A percentile compares a stretch with the other conserved stretches of the same genome.
Evolutionary conservation across 768 basidiomycete genomes (phyloP).

Genomic region (Agaricus bisporus): DNA sequence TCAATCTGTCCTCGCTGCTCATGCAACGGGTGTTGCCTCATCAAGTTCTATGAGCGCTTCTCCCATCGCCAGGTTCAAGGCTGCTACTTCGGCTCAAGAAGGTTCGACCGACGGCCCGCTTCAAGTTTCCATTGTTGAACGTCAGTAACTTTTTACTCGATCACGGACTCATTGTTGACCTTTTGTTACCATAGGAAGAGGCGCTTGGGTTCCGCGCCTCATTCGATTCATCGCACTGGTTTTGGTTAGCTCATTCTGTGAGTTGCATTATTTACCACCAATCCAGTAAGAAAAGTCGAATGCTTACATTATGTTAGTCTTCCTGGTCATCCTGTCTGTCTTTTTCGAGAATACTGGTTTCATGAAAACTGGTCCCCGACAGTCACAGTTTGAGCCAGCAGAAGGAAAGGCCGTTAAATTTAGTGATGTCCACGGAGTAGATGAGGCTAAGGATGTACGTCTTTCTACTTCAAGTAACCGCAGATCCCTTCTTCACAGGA

Average conservation of each 20-base stretch:
- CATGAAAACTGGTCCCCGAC: slow-evolving; percentile 80
- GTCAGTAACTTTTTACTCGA: slow-evolving; percentile 35
- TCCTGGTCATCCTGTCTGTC: slow-evolving; percentile 82
- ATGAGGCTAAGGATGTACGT: slow-evolving; percentile 88
- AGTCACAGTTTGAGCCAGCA: slow-evolving; percentile 77
- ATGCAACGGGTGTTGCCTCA: slow-evolving; percentile 16
- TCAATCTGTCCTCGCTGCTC: slow-evolving; percentile 38
- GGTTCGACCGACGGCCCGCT: slow-evolving; percentile 53
- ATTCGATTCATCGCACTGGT: slow-evolving; percentile 56
- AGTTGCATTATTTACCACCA: slow-evolving; percentile 21
- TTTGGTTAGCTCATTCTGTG: slow-evolving; percentile 60
- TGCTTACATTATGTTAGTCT: slow-evolving; percentile 35
- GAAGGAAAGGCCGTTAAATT: slow-evolving; percentile 84
- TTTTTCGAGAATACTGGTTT: slow-evolving; percentile 91
- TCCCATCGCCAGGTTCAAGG: slow-evolving; percentile 33
- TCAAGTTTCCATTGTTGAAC: slow-evolving; percentile 76
- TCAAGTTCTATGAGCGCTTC: slow-evolving; percentile 19
- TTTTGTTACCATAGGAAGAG: slow-evolving; percentile 45
- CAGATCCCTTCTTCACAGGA: neutral
- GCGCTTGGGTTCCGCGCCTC: slow-evolving; percentile 57
- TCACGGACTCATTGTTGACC: neutral
- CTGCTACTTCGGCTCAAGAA: slow-evolving; percentile 13
- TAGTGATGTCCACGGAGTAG: slow-evolving; percentile 93
- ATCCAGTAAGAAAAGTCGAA: neutral
- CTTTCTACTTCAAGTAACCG: neutral